Conservation (phyloP, 805 yeast genomes). For the Wickerhamomyces rabaulensis region DNA sequence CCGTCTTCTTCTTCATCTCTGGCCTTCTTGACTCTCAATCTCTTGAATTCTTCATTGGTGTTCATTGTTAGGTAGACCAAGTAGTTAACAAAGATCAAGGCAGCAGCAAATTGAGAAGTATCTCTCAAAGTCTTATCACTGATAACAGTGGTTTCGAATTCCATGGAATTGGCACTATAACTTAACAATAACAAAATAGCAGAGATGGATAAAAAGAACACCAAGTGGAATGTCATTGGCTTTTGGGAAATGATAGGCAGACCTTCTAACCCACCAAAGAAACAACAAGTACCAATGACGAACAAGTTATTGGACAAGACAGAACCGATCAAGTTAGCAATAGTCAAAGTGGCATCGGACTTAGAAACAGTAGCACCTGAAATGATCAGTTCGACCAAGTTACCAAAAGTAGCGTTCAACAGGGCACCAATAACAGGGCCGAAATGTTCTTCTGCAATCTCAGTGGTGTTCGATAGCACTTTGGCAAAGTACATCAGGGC, state of each 20-base stretch:
- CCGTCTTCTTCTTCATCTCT: conserved; percentile 6
- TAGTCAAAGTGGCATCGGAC: conserved; percentile 42
- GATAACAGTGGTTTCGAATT: conserved; percentile 11
- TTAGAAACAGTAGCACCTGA: conserved; percentile 43
- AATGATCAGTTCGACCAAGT: conserved; percentile 46
- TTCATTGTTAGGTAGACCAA: conserved; percentile 15
- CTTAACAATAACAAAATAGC: conserved; percentile 7
- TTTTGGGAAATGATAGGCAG: conserved; percentile 10
- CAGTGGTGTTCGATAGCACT: conserved; percentile 20
- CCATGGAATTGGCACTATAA: conserved; percentile 15
- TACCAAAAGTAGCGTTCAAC: conserved; percentile 47
- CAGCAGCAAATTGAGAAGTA: conserved; percentile 18
- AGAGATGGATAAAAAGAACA: conserved; percentile 16
- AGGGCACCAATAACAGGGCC: conserved; percentile 43
- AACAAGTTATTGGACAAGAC: conserved; percentile 41
- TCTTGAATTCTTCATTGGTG: conserved; percentile 20
- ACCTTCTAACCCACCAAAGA: conserved; percentile 20
- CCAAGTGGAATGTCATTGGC: conserved; percentile 13
- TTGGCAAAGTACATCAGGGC: conserved; percentile 21
- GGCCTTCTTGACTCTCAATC: conserved; percentile 6
- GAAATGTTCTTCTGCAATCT: conserved; percentile 18
- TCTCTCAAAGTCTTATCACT: conserved; percentile 15
- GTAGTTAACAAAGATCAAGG: conserved; percentile 17
- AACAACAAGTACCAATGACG: conserved; percentile 21
- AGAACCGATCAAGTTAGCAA: conserved; percentile 44